Base-by-base conservation (phyloP, 2,329 filamentous ascomycete genomes). In the Paracamarosporium sp. region DNA sequence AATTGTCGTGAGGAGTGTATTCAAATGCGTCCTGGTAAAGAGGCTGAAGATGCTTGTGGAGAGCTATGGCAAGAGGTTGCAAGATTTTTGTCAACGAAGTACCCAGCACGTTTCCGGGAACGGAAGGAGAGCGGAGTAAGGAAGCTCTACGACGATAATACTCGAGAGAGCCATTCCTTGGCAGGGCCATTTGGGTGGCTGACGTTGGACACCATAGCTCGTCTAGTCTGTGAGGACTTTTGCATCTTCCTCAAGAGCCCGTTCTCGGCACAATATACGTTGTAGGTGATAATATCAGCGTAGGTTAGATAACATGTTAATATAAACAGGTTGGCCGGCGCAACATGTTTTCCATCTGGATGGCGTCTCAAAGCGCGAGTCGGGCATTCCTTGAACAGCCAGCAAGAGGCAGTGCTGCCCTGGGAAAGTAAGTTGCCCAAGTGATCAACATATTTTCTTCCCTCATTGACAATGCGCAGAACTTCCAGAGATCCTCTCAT, bases 261-360 rank as follows among this genome's bases (percentile, higher is more conserved):
- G 12, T 78, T 77, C 20, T 80, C 80, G 6, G 78, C 75, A 8
- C 76, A 82, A 56, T 81, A 83, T 60, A 79, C 80, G 52, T 65
- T 85, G 80, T 75, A 59, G 78, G 71, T 67, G 1, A 7, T 11
- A 9, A 20, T 11, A 8, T 15, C 8, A n/a, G n/a, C 27, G 7
- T 40, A 13, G 8, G 6, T 12, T 15, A 27, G 40, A 5, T 28
- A 11, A 2, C 5, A 15, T 30, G 48, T 46, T 58, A 33, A 57
- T 40, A n/a, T 7, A 17, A 52, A 20, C 55, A 82, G 80, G 27
- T 75, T 78, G 53, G 83, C 82, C 24, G 82, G 81, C 44, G 82
- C 83, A 5, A 85, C 81, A 13, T 71, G 84, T 5, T 85, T 84
- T 60, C 83, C 83, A 1, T 79, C 82, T 0, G 83, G 83, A 7